These are phyloP conservation scores for Talaromyces sp. DNA, from an alignment of 2,329 filamentous ascomycete species.

Conservation along the genomic window DNA sequence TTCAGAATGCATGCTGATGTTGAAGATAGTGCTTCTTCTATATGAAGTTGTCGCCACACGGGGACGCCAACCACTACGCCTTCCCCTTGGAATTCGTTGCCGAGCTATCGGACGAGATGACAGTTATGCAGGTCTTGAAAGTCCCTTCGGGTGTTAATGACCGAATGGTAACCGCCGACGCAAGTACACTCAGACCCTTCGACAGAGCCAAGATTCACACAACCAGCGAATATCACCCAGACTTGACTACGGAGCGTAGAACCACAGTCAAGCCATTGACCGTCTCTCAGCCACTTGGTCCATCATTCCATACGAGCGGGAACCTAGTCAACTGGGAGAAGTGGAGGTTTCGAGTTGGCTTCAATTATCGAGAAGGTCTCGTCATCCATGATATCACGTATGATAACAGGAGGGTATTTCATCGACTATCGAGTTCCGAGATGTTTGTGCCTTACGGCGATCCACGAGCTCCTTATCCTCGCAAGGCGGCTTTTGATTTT, in stretches of 20 bases:
- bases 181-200: slow-evolving; percentile 32
- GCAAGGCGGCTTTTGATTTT: slow-evolving; percentile 68
- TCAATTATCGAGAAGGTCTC: slow-evolving; percentile 66
- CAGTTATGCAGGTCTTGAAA: slow-evolving; percentile 51
- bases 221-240: slow-evolving; percentile 36
- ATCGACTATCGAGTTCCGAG: slow-evolving; percentile 63
- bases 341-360: slow-evolving; percentile 65
- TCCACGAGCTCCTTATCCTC: slow-evolving; percentile 60
- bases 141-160: slow-evolving; percentile 44
- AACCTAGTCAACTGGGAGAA: slow-evolving; percentile 53
- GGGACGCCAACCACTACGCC: slow-evolving; percentile 56
- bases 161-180: slow-evolving; percentile 1
- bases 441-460: slow-evolving; percentile 53
- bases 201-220: slow-evolving; percentile 43
- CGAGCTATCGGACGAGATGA: slow-evolving; percentile 50
- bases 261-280: slow-evolving; percentile 38
- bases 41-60: slow-evolving; percentile 40
- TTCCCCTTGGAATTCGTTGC: slow-evolving; percentile 55
- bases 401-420: slow-evolving; percentile 60
- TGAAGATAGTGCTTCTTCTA: slow-evolving; percentile 34
- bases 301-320: slow-evolving; percentile 31
- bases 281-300: slow-evolving; percentile 37
- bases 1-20: background rate
- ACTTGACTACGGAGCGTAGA: slow-evolving; percentile 28
- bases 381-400: slow-evolving; percentile 66